Evolutionary conservation across 2,329 filamentous ascomycete species (phyloP).

Genomic region (Clonostachys solani): DNA sequence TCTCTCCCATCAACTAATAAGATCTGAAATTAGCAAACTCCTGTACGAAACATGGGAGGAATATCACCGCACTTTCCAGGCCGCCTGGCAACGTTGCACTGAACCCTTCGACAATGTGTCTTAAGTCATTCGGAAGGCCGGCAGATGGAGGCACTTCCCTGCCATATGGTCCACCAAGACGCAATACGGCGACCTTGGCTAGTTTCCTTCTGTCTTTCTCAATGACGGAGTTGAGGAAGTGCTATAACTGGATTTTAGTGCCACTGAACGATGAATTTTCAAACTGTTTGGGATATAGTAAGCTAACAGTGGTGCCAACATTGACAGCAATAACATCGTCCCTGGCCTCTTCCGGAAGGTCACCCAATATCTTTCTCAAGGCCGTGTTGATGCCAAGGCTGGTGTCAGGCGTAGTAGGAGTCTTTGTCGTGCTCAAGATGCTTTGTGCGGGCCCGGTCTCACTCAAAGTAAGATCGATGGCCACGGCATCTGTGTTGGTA

Average conservation of each 20-base stretch:
- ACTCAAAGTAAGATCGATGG: too few species aligned
- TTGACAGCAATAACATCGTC: slow-evolving; percentile 37
- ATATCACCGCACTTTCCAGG: slow-evolving; percentile 27
- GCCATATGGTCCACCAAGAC: slow-evolving; percentile 39
- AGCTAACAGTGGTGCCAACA: slow-evolving; percentile 35
- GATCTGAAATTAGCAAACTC: too few species aligned
- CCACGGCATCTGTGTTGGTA: too few species aligned
- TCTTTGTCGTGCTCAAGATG: slow-evolving; percentile 41
- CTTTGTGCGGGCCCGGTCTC: slow-evolving; percentile 5
- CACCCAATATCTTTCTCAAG: slow-evolving; percentile 17
- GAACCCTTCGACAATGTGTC: slow-evolving; percentile 32
- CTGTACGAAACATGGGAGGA: too few species aligned
- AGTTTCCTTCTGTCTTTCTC: slow-evolving; percentile 36
- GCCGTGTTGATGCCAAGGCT: slow-evolving; percentile 41
- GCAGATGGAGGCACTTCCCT: slow-evolving; percentile 37
- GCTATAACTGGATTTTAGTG: slow-evolving; percentile 5
- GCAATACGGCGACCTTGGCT: slow-evolving; percentile 37
- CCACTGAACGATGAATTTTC: too few species aligned
- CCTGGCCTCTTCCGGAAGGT: slow-evolving; percentile 5
- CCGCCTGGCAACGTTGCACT: slow-evolving; percentile 36
- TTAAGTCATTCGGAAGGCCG: slow-evolving; percentile 35
- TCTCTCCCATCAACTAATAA: slow-evolving; percentile 29
- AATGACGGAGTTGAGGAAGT: slow-evolving; percentile 45
- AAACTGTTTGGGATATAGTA: too few species aligned
- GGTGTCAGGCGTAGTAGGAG: slow-evolving; percentile 43